Base-by-base conservation (phyloP, 75 land plant species). In the Azolla pinnata region DNA sequence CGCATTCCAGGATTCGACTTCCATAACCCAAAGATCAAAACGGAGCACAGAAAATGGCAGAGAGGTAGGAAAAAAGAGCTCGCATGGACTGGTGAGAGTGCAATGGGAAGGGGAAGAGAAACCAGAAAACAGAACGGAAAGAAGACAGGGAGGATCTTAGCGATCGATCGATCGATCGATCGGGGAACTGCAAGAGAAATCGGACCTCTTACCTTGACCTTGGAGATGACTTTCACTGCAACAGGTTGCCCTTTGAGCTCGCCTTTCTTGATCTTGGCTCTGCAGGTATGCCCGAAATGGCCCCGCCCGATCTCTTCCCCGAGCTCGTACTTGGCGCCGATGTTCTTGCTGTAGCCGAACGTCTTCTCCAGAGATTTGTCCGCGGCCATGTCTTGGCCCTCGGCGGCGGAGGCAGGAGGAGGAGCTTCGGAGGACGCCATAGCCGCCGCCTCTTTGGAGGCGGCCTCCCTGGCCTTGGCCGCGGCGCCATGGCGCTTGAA, bases 261-360 rank as follows among this genome's bases (percentile, higher is more conserved):
- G 0, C 96, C 96, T 58, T 83, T 85, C 70, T 76, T 81, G 34
- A 75, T 56, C 76, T 63, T 86, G 4, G 87, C 91, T 12, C 33
- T 25, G 56, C 96, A 89, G 0, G 96, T 89, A 60, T 86, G 77
- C 38, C 96, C 96, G 47, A 89, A 89, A 68, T 89, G 96, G 10
- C 96, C 96, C 14, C 91, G 59, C 47, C 96, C 96, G 10, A 89
- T 75, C 66, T 89, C 96, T 21, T 83, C 84, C 7, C 91, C 96
- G 12, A 89, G 69, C 75, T 89, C 96, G 44, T 89, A 89, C 78
- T 80, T 82, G 5, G 29, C 29, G 35, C 47, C 62, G 40, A 89
- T 86, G 32, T 79, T 64, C 77, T 86, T 86, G 27, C 72, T 64
- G 49, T 83, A 89, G 31, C 84, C 91, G 52, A 89, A 89, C 32